Evolutionary conservation across 192 early-diverging fungal species (phyloP).

Genomic region (Backusella macrospora): DNA sequence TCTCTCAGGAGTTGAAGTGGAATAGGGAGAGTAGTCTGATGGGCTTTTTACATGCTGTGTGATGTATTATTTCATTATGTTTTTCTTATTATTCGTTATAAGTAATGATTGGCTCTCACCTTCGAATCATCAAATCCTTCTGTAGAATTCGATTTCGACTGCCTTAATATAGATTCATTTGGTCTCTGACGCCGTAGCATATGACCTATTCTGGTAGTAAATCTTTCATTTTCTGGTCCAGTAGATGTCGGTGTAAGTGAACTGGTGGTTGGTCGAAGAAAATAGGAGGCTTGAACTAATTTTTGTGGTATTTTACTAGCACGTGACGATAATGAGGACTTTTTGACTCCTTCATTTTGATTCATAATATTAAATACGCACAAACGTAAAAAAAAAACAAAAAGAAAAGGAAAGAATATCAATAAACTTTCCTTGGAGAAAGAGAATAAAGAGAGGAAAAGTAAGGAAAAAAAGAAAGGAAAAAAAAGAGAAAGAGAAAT

Average conservation of each 20-base stretch:
- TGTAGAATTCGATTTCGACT: slow-evolving; percentile 11
- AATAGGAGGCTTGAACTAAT: slow-evolving; percentile 16
- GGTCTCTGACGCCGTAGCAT: slow-evolving; percentile 3
- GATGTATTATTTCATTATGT: slow-evolving; percentile 8
- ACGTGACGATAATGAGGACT: slow-evolving; percentile 22
- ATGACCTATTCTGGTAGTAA: slow-evolving; percentile 11
- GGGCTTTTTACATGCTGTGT: background rate
- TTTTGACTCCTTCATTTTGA: background rate
- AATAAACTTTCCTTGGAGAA: background rate
- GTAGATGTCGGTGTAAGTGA: background rate
- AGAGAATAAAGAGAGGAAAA: background rate
- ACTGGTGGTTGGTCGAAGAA: slow-evolving; percentile 17
- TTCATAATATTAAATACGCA: slow-evolving; percentile 6
- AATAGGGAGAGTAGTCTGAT: slow-evolving; percentile 13
- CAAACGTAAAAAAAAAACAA: background rate
- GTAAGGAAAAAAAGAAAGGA: background rate
- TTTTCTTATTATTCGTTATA: background rate
- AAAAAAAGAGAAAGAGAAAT: background rate
- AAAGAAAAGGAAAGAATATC: background rate
- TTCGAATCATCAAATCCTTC: background rate
- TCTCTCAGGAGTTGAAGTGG: slow-evolving; percentile 20
- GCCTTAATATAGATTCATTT: slow-evolving; percentile 8
- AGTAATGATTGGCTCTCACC: background rate
- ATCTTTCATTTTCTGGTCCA: background rate
- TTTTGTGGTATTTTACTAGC: slow-evolving; percentile 25